Evolutionary conservation across 164 flowering plant genomes (phyloP).

Genomic region (Berberis vulgaris): DNA sequence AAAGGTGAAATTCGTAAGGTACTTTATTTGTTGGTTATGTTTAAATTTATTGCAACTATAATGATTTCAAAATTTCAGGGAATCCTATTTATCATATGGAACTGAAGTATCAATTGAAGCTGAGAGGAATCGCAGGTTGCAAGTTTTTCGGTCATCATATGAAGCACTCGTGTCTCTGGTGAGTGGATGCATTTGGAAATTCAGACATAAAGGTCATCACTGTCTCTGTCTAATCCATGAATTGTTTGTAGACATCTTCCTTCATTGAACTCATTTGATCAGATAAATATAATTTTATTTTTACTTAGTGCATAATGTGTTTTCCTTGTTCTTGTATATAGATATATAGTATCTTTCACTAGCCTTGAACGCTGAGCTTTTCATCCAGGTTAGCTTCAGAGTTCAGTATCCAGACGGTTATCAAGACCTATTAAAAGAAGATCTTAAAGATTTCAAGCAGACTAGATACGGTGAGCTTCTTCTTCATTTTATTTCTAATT

Average conservation of each 20-base stretch:
- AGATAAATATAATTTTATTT: neutral
- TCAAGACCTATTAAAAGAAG: slow-evolving; percentile 77
- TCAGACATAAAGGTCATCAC: neutral
- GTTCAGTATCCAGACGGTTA: slow-evolving; percentile 85
- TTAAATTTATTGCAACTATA: slow-evolving; percentile 6
- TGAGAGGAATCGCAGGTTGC: slow-evolving; percentile 74
- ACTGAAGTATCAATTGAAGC: slow-evolving; percentile 67
- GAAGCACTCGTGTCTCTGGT: slow-evolving; percentile 92
- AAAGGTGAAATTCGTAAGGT: slow-evolving; percentile 40
- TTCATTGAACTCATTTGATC: neutral
- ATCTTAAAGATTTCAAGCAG: slow-evolving; percentile 85
- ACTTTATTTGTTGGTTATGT: slow-evolving; percentile 1
- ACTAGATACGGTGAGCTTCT: slow-evolving; percentile 77
- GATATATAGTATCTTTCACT: too few relatives aligned
- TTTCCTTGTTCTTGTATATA: too few relatives aligned
- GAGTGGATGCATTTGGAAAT: slow-evolving; percentile 12
- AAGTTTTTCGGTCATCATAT: slow-evolving; percentile 61
- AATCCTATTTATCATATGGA: slow-evolving; percentile 50
- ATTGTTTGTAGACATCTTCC: neutral
- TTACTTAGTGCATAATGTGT: too few relatives aligned
- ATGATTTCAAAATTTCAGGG: slow-evolving; percentile 35
- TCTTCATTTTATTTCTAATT: too few relatives aligned
- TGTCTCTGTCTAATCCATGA: neutral
- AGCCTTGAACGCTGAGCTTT: neutral
- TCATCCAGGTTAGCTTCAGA: slow-evolving; percentile 70